Conservation (phyloP, 805 yeast genomes). For the Yarrowia sp. region DNA sequence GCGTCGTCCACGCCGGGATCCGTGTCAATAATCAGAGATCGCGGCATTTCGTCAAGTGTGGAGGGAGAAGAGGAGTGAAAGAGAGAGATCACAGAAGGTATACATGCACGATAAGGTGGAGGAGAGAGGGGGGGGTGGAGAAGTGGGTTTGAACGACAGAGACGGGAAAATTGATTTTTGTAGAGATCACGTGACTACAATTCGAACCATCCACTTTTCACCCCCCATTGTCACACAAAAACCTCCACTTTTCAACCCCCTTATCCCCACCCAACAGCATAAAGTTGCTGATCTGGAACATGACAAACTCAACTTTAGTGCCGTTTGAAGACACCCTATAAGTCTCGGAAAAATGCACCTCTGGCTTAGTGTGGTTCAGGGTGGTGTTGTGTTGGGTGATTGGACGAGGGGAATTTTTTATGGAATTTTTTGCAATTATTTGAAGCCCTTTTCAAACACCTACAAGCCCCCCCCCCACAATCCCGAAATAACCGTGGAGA, state of each 20-base stretch:
- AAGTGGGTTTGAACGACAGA: too few species aligned
- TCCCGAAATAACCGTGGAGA: constrained; percentile 12
- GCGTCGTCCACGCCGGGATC: constrained; percentile 56
- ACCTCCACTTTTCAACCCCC: background rate
- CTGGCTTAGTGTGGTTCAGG: too few species aligned
- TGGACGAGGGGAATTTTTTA: too few species aligned
- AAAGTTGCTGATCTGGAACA: constrained; percentile 8
- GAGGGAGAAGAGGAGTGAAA: background rate
- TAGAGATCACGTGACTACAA: background rate
- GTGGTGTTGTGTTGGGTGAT: too few species aligned
- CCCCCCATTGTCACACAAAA: background rate
- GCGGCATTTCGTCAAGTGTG: constrained; percentile 2
- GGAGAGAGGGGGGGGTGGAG: background rate
- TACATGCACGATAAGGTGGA: constrained; percentile 22
- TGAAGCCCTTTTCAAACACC: too few species aligned
- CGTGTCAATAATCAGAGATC: constrained; percentile 51
- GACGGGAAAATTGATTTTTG: too few species aligned
- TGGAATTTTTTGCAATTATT: too few species aligned
- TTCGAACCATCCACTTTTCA: background rate
- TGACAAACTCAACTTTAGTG: constrained; percentile 6
- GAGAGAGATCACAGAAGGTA: background rate
- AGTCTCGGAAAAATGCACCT: too few species aligned
- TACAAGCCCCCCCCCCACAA: background rate
- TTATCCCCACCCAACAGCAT: background rate
- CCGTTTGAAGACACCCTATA: background rate